Evolutionary conservation across 2,329 filamentous ascomycete genomes (phyloP).

Genomic region (Trichoderma guizhouense): DNA sequence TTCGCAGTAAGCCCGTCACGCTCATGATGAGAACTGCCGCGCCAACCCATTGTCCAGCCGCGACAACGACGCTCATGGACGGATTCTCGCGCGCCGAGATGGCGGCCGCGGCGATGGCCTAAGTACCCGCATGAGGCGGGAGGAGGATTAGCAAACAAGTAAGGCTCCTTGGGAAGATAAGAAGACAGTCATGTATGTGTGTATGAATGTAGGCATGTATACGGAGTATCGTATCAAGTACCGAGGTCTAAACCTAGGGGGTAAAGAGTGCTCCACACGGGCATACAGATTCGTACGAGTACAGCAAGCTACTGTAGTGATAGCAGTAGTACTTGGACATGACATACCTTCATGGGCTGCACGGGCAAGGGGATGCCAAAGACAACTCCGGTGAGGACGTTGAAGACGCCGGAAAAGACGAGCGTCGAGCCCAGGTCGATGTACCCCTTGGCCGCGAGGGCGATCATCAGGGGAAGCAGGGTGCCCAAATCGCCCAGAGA

Average conservation of each 20-base stretch:
- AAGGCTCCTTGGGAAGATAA: not conserved
- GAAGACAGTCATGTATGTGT: not conserved
- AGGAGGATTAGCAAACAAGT: not conserved
- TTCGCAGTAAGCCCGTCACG: slow-evolving; percentile 71
- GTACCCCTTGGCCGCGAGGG: slow-evolving; percentile 72
- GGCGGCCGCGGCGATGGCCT: slow-evolving; percentile 87
- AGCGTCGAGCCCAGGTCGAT: slow-evolving; percentile 81
- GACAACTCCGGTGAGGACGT: slow-evolving; percentile 73
- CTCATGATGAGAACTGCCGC: slow-evolving; percentile 72
- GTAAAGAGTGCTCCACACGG: not conserved
- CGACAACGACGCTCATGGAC: slow-evolving; percentile 61
- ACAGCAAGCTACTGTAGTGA: not conserved
- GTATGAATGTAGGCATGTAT: not conserved
- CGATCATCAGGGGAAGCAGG: slow-evolving; percentile 82
- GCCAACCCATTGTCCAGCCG: slow-evolving; percentile 69
- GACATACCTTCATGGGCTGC: slow-evolving; percentile 70
- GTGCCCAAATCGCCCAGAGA: slow-evolving; percentile 86
- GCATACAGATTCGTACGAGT: not conserved
- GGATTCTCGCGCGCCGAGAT: slow-evolving; percentile 62
- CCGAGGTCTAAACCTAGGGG: not conserved
- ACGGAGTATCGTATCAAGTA: not conserved
- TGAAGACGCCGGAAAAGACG: slow-evolving; percentile 83
- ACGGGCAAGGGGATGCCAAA: slow-evolving; percentile 91
- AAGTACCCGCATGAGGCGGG: slow-evolving; percentile 11
- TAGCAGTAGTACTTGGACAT: not conserved